Evolutionary conservation across 2,329 filamentous ascomycete genomes (phyloP).

Genomic region (Lachnellula subtilissima): DNA sequence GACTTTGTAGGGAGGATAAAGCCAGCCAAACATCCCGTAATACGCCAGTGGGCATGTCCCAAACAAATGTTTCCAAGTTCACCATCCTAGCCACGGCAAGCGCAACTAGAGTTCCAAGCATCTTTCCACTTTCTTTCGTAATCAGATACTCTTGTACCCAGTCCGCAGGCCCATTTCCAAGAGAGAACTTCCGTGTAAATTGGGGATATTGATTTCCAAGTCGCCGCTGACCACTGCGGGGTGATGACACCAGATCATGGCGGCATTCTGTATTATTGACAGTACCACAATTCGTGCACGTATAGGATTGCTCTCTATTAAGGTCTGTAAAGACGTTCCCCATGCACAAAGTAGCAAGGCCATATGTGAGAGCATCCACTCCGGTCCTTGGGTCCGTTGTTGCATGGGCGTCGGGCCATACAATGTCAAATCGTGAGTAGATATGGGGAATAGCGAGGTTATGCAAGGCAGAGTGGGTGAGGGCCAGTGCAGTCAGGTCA

Average conservation of each 20-base stretch:
- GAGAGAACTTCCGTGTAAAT: constrained; percentile 75
- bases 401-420: constrained; percentile 71
- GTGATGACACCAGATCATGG: constrained; percentile 17
- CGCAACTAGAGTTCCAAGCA: constrained; percentile 79
- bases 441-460: constrained; percentile 71
- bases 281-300: constrained; percentile 32
- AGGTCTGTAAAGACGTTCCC: constrained; percentile 51
- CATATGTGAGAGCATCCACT: constrained; percentile 79
- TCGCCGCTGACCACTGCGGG: constrained; percentile 35
- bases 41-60: constrained; percentile 87
- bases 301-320: constrained; percentile 17
- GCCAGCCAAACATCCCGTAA: constrained; percentile 77
- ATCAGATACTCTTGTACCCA: constrained; percentile 82
- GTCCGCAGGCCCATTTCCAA: constrained; percentile 73
- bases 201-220: constrained; percentile 72
- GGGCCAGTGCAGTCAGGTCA: constrained; percentile 71
- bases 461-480: constrained; percentile 75
- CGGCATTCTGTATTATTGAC: constrained; percentile 23
- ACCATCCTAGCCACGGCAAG: constrained; percentile 76
- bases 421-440: constrained; percentile 81
- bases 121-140: constrained; percentile 78
- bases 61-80: constrained; percentile 75
- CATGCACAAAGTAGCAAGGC: constrained; percentile 73
- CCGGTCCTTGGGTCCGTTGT: constrained; percentile 62
- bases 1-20: constrained; percentile 63